phyloP scores from a whole-genome alignment of 345 rosid species.

The Sisymbrium altissimum region DNA sequence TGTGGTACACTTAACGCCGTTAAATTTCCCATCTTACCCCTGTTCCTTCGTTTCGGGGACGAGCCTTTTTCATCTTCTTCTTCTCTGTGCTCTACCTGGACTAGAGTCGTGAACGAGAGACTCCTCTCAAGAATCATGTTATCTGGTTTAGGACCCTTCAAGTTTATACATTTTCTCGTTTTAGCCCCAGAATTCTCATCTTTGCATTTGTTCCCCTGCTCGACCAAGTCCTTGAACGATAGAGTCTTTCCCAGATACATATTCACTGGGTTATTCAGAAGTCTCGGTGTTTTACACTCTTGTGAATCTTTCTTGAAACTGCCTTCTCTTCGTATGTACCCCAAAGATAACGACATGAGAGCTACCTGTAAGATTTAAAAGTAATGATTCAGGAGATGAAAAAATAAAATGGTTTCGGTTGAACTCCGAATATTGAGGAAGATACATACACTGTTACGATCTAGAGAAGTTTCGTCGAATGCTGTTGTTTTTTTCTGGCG shows the following conservation, averaged over 20 bases:
- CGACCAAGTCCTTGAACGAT: conserved; percentile 35
- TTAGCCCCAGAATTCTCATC: conserved; percentile 9
- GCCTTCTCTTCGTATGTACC: conserved; percentile 24
- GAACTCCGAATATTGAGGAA: conserved; percentile 21
- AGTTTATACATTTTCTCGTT: conserved; percentile 28
- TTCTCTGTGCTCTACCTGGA: conserved; percentile 8
- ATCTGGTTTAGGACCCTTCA: conserved; percentile 37
- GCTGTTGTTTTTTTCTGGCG: background rate
- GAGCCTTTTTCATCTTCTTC: conserved; percentile 19
- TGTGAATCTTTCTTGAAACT: conserved; percentile 30
- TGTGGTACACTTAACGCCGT: conserved; percentile 49
- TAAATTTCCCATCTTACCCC: conserved; percentile 23
- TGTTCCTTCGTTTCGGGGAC: conserved; percentile 34
- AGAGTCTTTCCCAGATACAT: conserved; percentile 22
- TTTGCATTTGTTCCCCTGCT: conserved; percentile 1
- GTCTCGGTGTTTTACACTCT: conserved; percentile 28
- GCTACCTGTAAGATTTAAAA: background rate
- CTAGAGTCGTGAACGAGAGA: conserved; percentile 35
- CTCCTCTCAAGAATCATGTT: conserved; percentile 36
- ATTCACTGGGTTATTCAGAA: background rate
- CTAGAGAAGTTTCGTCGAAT: conserved; percentile 20
- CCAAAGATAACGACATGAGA: conserved; percentile 31
- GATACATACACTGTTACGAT: conserved; percentile 24
- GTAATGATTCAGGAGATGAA: background rate
- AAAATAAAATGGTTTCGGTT: background rate